Conservation (phyloP, 2,329 filamentous ascomycete genomes). For the Pyricularia sp. region DNA sequence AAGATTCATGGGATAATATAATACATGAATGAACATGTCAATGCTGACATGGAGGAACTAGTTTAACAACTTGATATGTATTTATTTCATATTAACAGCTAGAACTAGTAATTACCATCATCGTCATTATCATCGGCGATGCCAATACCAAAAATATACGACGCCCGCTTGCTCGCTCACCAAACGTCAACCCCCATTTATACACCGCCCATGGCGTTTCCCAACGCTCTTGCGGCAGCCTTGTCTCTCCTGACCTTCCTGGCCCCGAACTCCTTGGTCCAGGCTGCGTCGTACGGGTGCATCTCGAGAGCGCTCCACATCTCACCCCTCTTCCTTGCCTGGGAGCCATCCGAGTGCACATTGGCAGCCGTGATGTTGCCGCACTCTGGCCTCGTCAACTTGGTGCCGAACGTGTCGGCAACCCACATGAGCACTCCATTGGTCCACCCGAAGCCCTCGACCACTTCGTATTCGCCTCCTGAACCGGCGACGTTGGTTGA, state of each 20-base stretch:
- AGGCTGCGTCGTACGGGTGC: slow-evolving; percentile 32
- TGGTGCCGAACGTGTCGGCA: slow-evolving; percentile 50
- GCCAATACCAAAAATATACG: neutral
- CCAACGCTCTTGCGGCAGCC: neutral
- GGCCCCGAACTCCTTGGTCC: slow-evolving; percentile 37
- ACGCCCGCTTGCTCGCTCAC: neutral
- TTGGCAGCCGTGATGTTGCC: slow-evolving; percentile 36
- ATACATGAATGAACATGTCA: too few species aligned
- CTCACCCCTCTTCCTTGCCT: slow-evolving; percentile 17
- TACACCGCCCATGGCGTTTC: neutral
- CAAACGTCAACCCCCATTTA: neutral
- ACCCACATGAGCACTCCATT: slow-evolving; percentile 61
- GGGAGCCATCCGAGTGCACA: slow-evolving; percentile 13
- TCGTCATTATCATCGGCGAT: neutral
- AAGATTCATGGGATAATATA: too few species aligned
- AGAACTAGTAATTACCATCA: slow-evolving; percentile 15
- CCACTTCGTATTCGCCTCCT: slow-evolving; percentile 60
- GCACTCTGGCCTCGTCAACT: slow-evolving; percentile 46
- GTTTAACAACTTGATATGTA: neutral
- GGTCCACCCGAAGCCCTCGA: slow-evolving; percentile 63
- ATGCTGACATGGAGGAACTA: too few species aligned
- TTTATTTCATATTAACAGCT: neutral
- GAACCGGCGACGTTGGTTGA: slow-evolving; percentile 50
- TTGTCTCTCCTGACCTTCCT: slow-evolving; percentile 4
- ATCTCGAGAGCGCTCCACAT: slow-evolving; percentile 34